Conservation (phyloP, 345 rosid species). For the Corchorus olitorius region DNA sequence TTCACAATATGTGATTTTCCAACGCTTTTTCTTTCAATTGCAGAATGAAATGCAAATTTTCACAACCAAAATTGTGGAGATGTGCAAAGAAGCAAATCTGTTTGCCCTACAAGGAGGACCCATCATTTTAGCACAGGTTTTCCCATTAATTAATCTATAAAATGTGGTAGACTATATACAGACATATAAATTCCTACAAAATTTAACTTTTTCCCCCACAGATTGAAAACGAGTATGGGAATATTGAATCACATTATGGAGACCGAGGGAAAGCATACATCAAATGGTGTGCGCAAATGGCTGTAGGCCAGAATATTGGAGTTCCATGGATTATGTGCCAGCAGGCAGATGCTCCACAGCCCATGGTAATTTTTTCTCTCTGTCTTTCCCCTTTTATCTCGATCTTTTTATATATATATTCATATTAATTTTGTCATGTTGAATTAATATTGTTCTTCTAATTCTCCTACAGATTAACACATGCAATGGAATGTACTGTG, state of each 20-base stretch:
- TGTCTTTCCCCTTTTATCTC: neutral
- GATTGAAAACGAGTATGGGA: slow-evolving; percentile 90
- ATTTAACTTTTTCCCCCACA: slow-evolving; percentile 1
- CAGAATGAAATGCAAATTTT: slow-evolving; percentile 38
- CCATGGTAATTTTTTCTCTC: slow-evolving; percentile 36
- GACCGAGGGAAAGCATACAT: slow-evolving; percentile 60
- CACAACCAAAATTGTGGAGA: slow-evolving; percentile 37
- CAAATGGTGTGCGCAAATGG: slow-evolving; percentile 78
- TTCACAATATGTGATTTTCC: neutral
- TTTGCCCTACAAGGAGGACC: slow-evolving; percentile 72
- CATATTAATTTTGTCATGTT: neutral
- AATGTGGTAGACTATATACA: too few relatives aligned
- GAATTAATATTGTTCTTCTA: neutral
- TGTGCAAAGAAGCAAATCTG: slow-evolving; percentile 51
- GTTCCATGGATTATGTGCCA: slow-evolving; percentile 94
- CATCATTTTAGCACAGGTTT: slow-evolving; percentile 60
- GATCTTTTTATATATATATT: too few relatives aligned
- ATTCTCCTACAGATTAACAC: slow-evolving; percentile 40
- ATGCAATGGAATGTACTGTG: slow-evolving; percentile 56
- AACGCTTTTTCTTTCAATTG: neutral
- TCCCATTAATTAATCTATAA: too few relatives aligned
- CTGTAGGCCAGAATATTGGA: slow-evolving; percentile 49
- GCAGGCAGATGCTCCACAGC: slow-evolving; percentile 58
- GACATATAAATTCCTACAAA: too few relatives aligned
- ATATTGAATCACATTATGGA: slow-evolving; percentile 48